Conservation (phyloP, 805 yeast species). For the Saccharomycopsis sp. region DNA sequence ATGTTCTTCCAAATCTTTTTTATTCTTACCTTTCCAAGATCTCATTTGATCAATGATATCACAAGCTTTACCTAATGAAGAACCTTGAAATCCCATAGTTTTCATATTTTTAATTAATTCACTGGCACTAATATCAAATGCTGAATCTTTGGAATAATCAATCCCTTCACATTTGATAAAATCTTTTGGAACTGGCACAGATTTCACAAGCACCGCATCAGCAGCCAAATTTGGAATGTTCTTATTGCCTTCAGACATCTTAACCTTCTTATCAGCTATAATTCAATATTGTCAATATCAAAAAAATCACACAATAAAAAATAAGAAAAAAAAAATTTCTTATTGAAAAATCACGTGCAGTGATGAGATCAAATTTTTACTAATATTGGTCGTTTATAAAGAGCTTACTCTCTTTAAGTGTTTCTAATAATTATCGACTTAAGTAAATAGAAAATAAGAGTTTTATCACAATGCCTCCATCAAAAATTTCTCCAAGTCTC, state of each 20-base stretch:
- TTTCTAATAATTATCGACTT: too few relatives aligned
- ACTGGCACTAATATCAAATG: constrained; percentile 67
- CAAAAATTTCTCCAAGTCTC: constrained; percentile 29
- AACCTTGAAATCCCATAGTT: constrained; percentile 96
- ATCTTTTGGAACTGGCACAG: constrained; percentile 76
- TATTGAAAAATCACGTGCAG: neutral
- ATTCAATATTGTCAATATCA: neutral
- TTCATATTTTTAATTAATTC: constrained; percentile 77
- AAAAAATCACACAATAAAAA: neutral
- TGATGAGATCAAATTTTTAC: too few relatives aligned
- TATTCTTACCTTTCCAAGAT: constrained; percentile 80
- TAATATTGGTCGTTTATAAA: too few relatives aligned
- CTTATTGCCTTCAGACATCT: neutral
- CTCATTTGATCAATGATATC: constrained; percentile 91
- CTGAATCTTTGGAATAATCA: constrained; percentile 73
- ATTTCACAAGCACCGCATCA: constrained; percentile 83
- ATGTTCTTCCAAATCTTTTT: constrained; percentile 57
- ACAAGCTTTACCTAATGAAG: constrained; percentile 77
- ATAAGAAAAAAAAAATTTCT: neutral
- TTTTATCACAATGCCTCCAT: constrained; percentile 3
- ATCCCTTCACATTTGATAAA: constrained; percentile 77
- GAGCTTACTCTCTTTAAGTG: neutral
- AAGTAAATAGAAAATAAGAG: too few relatives aligned
- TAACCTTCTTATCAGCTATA: too few relatives aligned
- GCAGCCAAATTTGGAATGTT: constrained; percentile 63